A percentile compares a stretch with the other conserved stretches of the same genome.
Evolutionary conservation across 768 basidiomycete species (phyloP).

Genomic region (Tylopilus subfusipes): DNA sequence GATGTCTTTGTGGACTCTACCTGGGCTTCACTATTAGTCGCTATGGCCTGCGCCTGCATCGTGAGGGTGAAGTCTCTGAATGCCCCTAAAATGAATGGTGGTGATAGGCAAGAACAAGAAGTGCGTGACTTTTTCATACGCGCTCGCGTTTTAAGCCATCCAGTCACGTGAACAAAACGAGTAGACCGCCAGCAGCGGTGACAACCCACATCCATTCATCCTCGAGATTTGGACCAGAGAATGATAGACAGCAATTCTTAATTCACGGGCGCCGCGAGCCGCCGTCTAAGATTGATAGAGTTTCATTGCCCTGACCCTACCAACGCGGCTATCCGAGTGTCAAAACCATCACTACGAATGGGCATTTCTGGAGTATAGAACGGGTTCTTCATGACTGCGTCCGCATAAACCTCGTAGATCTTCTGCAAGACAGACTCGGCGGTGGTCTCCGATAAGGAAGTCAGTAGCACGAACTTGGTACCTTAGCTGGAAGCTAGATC

Average conservation of each 20-base stretch:
- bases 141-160: constrained; percentile 15
- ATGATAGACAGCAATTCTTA: background rate
- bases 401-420: constrained; percentile 91
- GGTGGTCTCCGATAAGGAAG: constrained; percentile 70
- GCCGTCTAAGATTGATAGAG: background rate
- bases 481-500: constrained; percentile 44
- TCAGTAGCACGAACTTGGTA: constrained; percentile 92
- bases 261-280: background rate
- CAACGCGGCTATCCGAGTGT: constrained; percentile 60
- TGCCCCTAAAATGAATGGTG: background rate
- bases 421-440: constrained; percentile 73
- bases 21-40: constrained; percentile 23
- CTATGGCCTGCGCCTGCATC: constrained; percentile 28
- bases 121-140: background rate
- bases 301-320: constrained; percentile 43
- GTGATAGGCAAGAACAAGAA: background rate
- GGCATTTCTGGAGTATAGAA: constrained; percentile 99
- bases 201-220: background rate
- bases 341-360: constrained; percentile 87
- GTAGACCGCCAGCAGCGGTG: background rate
- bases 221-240: background rate
- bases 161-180: constrained; percentile 21
- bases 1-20: constrained; percentile 4
- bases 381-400: constrained; percentile 98
- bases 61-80: background rate